Percentiles rank a stretch among this genome's conserved stretches.
These are phyloP conservation scores for Phanerochaete sordida DNA, from an alignment of 768 basidiomycete species.

Conservation along the genomic window DNA sequence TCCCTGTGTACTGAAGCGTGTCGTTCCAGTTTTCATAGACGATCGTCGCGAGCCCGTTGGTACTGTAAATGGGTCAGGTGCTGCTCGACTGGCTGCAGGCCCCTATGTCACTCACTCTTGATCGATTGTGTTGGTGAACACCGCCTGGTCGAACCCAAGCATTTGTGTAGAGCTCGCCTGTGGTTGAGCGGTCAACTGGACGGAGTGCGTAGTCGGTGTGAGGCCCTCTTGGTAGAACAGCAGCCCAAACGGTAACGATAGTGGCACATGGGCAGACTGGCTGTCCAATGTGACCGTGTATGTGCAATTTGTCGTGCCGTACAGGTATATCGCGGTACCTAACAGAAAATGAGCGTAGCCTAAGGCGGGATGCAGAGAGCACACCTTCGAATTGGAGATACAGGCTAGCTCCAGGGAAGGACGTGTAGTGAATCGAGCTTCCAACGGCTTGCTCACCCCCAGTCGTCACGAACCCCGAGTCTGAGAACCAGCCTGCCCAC, in stretches of 20 bases:
- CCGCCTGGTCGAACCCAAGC: slow-evolving; percentile 54
- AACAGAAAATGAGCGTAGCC: background rate
- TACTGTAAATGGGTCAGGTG: background rate
- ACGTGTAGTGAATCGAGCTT: slow-evolving; percentile 16
- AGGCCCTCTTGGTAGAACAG: slow-evolving; percentile 48
- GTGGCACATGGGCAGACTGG: slow-evolving; percentile 1
- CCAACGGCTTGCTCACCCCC: slow-evolving; percentile 11
- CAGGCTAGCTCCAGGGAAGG: slow-evolving; percentile 22
- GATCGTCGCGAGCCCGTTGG: background rate
- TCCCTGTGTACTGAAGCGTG: slow-evolving; percentile 45
- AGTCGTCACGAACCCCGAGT: background rate
- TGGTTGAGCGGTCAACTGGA: slow-evolving; percentile 46
- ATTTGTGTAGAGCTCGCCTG: slow-evolving; percentile 19
- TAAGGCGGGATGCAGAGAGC: background rate
- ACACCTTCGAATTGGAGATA: slow-evolving; percentile 25
- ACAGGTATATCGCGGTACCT: slow-evolving; percentile 66
- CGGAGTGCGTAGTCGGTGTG: slow-evolving; percentile 43
- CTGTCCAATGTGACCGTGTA: slow-evolving; percentile 54
- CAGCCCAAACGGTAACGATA: slow-evolving; percentile 22
- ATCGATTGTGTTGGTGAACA: slow-evolving; percentile 34
- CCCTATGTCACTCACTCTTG: slow-evolving; percentile 1
- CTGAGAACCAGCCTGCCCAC: slow-evolving; percentile 18
- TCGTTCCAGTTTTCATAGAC: slow-evolving; percentile 35
- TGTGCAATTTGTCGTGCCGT: slow-evolving; percentile 40
- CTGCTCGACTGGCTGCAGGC: background rate